phyloP scores from a whole-genome alignment of 805 yeast species.

The Cyberlindnera galapagoensis region DNA sequence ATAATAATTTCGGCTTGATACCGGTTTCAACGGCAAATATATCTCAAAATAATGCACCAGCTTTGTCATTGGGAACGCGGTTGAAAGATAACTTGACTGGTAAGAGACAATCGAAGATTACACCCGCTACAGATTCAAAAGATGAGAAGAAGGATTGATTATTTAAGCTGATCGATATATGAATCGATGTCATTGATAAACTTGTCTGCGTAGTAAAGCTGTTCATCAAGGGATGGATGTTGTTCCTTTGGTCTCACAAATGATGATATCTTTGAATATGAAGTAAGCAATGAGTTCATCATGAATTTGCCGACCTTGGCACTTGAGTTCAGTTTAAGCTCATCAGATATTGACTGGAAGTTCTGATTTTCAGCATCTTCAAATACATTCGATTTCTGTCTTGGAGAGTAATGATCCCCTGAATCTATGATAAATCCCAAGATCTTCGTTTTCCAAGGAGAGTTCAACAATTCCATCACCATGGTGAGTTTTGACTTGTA shows the following conservation, averaged over 20 bases:
- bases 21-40: no score
- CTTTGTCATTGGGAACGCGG: slow-evolving; percentile 6
- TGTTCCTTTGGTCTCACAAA: not conserved
- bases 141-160: not conserved
- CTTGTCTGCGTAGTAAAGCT: slow-evolving; percentile 8
- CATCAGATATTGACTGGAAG: slow-evolving; percentile 1
- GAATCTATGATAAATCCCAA: slow-evolving; percentile 10
- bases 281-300: slow-evolving; percentile 3
- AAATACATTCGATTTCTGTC: no score
- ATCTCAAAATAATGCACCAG: no score
- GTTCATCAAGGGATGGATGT: not conserved
- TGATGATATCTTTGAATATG: slow-evolving; percentile 4
- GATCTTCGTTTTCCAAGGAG: not conserved
- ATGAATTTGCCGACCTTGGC: slow-evolving; percentile 3
- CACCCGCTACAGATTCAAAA: no score
- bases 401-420: slow-evolving; percentile 6
- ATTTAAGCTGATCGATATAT: no score
- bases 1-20: no score
- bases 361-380: slow-evolving; percentile 2
- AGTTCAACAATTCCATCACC: slow-evolving; percentile 1
- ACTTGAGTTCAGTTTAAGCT: no score
- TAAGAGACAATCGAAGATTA: not conserved
- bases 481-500: slow-evolving; percentile 3
- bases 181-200: slow-evolving; percentile 10
- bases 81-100: slow-evolving; percentile 10